Evolutionary conservation across 306 rosid genomes (phyloP).

Genomic region (apple (Malus domestica)): DNA sequence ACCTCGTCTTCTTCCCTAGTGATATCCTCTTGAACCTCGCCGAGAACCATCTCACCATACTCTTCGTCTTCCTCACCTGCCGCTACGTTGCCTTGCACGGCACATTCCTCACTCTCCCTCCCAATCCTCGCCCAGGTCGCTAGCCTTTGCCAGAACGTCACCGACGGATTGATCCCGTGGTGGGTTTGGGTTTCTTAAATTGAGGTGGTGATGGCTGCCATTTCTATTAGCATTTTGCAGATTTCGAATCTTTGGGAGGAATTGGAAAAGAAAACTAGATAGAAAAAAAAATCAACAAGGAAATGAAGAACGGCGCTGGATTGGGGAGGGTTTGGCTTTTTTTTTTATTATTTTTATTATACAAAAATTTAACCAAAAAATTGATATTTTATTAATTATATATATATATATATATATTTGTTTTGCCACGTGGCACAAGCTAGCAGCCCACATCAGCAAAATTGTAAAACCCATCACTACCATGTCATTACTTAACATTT

Average conservation of each 20-base stretch:
- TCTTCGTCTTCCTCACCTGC: constrained; percentile 78
- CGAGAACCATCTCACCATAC: constrained; percentile 62
- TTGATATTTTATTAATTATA: no score
- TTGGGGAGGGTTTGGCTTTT: no score
- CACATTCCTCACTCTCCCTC: constrained; percentile 47
- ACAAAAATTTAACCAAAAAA: no score
- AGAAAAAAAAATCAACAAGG: no score
- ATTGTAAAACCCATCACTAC: no score
- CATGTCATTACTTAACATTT: no score
- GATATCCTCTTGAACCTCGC: constrained; percentile 66
- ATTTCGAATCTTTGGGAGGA: constrained; percentile 71
- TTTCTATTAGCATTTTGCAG: constrained; percentile 76
- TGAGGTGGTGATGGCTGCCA: constrained; percentile 51
- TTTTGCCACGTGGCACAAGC: no score
- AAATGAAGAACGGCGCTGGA: no score
- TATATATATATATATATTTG: no score
- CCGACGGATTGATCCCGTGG: constrained; percentile 42
- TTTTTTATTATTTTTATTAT: no score
- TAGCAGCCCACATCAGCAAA: no score
- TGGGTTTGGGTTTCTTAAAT: constrained; percentile 92
- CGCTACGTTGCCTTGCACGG: constrained; percentile 58
- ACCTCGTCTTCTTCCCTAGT: constrained; percentile 46
- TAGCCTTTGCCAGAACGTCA: constrained; percentile 70
- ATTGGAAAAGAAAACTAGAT: neutral
- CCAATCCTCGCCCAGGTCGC: constrained; percentile 66